These are phyloP conservation scores for Pseudofabraea citricarpa DNA, from an alignment of 2,329 filamentous ascomycete species.

Conservation along the genomic window DNA sequence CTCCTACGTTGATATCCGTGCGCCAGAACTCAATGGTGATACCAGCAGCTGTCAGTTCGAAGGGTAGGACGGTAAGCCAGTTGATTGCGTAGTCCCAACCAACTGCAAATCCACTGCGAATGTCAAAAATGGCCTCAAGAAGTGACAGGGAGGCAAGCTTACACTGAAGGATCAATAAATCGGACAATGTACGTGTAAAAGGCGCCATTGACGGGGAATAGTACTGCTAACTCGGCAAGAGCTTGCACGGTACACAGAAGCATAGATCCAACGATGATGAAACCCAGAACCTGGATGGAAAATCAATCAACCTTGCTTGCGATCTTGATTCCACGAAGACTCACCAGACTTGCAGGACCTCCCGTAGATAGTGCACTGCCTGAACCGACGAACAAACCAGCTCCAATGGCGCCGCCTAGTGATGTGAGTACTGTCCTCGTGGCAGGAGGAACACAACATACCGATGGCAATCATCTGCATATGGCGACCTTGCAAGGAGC, in stretches of 20 bases:
- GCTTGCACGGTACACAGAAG: conserved; percentile 55
- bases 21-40: conserved; percentile 52
- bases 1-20: conserved; percentile 39
- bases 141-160: conserved; percentile 29
- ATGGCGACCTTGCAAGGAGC: conserved; percentile 1
- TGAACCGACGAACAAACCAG: conserved; percentile 39
- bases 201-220: conserved; percentile 56
- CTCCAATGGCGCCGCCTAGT: conserved; percentile 36
- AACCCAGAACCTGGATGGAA: conserved; percentile 35
- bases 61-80: conserved; percentile 45
- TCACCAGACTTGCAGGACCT: conserved; percentile 16
- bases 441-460: neutral
- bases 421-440: neutral
- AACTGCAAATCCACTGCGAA: conserved; percentile 41
- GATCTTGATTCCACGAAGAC: neutral
- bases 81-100: conserved; percentile 48
- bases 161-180: conserved; percentile 51
- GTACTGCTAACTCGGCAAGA: conserved; percentile 54
- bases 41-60: conserved; percentile 49
- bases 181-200: conserved; percentile 58
- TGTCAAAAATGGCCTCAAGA: neutral
- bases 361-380: conserved; percentile 31
- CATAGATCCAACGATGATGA: conserved; percentile 52
- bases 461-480: conserved; percentile 6
- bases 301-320: neutral